Conservation (phyloP, 805 yeast genomes). For the Spathaspora passalidarum region DNA sequence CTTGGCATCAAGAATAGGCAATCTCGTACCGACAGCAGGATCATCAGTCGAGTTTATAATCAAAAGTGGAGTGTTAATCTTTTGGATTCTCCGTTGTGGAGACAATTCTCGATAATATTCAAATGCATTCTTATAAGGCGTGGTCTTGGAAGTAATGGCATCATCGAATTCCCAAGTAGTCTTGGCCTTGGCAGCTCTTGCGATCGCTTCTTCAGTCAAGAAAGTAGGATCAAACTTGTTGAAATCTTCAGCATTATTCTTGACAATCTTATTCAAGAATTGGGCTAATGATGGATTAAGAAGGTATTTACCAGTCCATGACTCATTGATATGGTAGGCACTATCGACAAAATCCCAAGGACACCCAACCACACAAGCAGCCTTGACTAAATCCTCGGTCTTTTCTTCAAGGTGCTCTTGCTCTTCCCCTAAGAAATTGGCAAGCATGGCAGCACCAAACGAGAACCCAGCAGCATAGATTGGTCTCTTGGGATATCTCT, state of each 20-base stretch:
- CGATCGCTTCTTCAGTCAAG: conserved; percentile 21
- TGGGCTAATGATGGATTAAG: conserved; percentile 31
- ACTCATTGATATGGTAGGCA: conserved; percentile 37
- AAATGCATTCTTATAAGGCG: conserved; percentile 59
- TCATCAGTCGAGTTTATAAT: conserved; percentile 69
- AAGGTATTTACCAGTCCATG: conserved; percentile 33
- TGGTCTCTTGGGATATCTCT: conserved; percentile 57
- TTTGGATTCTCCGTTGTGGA: conserved; percentile 48
- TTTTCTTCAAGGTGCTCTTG: conserved; percentile 28
- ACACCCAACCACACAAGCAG: conserved; percentile 57
- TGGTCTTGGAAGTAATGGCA: conserved; percentile 58
- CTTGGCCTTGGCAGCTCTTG: conserved; percentile 16
- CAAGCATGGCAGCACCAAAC: conserved; percentile 70
- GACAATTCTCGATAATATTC: conserved; percentile 69
- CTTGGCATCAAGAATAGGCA: conserved; percentile 52
- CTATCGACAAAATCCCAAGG: conserved; percentile 74
- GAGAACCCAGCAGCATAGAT: conserved; percentile 72
- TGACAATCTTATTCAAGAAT: conserved; percentile 30
- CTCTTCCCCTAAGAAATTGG: conserved; percentile 71
- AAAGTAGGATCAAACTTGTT: conserved; percentile 23
- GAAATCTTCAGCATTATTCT: conserved; percentile 34
- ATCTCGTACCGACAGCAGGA: conserved; percentile 59
- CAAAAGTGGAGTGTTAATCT: conserved; percentile 61
- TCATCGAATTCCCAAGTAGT: conserved; percentile 61
- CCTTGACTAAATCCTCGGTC: conserved; percentile 31